These are phyloP conservation scores for Pisolithus sp. DNA, from an alignment of 768 basidiomycete species.

Conservation along the genomic window DNA sequence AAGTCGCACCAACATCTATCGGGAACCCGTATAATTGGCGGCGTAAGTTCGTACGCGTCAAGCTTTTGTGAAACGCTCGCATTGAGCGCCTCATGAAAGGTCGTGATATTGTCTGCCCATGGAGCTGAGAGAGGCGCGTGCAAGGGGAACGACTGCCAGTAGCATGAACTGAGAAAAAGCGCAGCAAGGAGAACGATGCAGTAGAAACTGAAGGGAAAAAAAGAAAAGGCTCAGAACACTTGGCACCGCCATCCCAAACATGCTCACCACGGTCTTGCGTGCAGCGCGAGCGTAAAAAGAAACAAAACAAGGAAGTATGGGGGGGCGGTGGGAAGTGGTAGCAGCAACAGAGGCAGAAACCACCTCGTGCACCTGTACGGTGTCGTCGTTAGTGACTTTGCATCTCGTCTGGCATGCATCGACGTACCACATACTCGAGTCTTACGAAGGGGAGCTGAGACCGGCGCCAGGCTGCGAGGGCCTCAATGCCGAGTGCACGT, in stretches of 20 bases:
- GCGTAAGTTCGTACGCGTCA: conserved; percentile 34
- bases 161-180: conserved; percentile 83
- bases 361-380: conserved; percentile 71
- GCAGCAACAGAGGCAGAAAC: conserved; percentile 71
- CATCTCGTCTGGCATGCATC: conserved; percentile 35
- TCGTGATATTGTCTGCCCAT: conserved; percentile 67
- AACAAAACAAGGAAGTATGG: conserved; percentile 77
- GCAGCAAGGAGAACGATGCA: conserved; percentile 78
- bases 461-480: background rate
- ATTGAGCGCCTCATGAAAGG: conserved; percentile 62
- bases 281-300: conserved; percentile 67
- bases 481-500: conserved; percentile 13
- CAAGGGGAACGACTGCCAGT: conserved; percentile 78
- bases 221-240: background rate
- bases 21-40: conserved; percentile 54
- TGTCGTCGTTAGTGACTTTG: background rate
- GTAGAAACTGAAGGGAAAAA: conserved; percentile 66
- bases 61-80: conserved; percentile 38
- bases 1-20: conserved; percentile 89
- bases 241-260: background rate
- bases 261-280: conserved; percentile 78
- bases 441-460: background rate
- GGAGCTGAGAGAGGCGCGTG: conserved; percentile 56
- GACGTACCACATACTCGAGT: too few relatives aligned
- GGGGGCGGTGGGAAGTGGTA: conserved; percentile 74